These are phyloP conservation scores for Aspergillus hortae DNA, from an alignment of 2,329 filamentous ascomycete genomes.

Conservation along the genomic window DNA sequence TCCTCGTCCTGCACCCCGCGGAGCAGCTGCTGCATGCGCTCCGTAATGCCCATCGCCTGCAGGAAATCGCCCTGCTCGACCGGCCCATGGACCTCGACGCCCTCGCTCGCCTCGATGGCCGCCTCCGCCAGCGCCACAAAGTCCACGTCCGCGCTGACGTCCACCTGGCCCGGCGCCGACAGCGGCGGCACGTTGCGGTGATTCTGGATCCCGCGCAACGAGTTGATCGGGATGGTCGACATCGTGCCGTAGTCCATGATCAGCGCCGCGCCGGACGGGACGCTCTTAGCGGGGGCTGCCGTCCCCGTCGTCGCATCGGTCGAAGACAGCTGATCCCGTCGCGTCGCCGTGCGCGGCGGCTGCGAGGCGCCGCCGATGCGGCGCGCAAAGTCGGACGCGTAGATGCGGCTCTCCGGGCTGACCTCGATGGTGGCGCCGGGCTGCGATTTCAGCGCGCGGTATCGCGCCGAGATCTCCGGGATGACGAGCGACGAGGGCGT, in stretches of 20 bases:
- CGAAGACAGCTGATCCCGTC: conserved; percentile 2
- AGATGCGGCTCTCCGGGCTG: conserved; percentile 79
- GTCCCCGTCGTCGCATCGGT: conserved; percentile 5
- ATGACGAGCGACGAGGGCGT: conserved; percentile 84
- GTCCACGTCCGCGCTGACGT: conserved; percentile 90
- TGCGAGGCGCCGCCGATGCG: conserved; percentile 70
- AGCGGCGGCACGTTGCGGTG: conserved; percentile 80
- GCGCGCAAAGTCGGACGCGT: conserved; percentile 74
- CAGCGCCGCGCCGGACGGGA: conserved; percentile 79
- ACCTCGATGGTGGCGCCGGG: conserved; percentile 77
- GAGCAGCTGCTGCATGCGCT: conserved; percentile 68
- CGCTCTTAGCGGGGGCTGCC: conserved; percentile 50
- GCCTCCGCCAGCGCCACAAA: conserved; percentile 83
- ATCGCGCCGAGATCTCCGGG: conserved; percentile 75
- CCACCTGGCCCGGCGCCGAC: conserved; percentile 72
- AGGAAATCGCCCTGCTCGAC: conserved; percentile 82
- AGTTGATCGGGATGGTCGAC: conserved; percentile 77
- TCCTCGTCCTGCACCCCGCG: conserved; percentile 49
- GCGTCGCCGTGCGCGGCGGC: conserved; percentile 18
- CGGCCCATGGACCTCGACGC: conserved; percentile 88
- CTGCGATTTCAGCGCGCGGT: conserved; percentile 66
- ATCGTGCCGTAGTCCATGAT: conserved; percentile 91
- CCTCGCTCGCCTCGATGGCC: conserved; percentile 69
- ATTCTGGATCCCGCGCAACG: conserved; percentile 78
- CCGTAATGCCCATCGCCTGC: conserved; percentile 73